Evolutionary conservation across 768 basidiomycete genomes (phyloP), one percentile per base, ranked within the genome.

Genomic region (Coprinopsis marcescibilis): DNA sequence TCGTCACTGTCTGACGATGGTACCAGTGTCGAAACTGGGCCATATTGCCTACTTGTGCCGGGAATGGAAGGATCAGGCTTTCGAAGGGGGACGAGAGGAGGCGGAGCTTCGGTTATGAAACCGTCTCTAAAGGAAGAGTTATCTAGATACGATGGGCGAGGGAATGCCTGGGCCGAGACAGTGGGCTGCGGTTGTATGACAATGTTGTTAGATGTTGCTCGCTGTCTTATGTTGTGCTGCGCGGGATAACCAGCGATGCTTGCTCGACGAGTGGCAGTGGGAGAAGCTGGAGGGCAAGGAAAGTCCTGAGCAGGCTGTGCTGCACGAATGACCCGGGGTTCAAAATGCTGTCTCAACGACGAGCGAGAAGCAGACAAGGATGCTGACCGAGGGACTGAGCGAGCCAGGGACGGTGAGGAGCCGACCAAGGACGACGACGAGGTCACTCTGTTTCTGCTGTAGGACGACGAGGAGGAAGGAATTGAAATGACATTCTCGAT

Each of bases 121-220:
- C 85, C 62, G 55, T 89, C 70, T 45, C 84, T 80, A 46, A 91
- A 66, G 1, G 85, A 77, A 2, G 87, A 87, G 61, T 86, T 73
- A 34, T 87, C 84, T 45, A 91, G 73, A 62, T 91, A 91, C 0
- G 79, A 65, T 1, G 89, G 89, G 15, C 81, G 77, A 38, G 77
- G 62, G 83, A 90, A 44, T 68, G 65, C 26, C 55, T 65, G 46
- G 60, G 62, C 37, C 60, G 52, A 40, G 57, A 62, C 29, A 17
- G 63, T 58, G 27, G 67, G 61, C 21, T 43, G 41, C 4, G 52
- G 58, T 21, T 53, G 62, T 37, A 57, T 59, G 49, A 29, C 43
- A 62, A 62, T 47, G 50, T 57, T 57, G 51, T 62, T 52, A 51
- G 60, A 51, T 49, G 41, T 49, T 57, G 60, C 52, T 59, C 53